phyloP scores from a whole-genome alignment of 2,329 filamentous ascomycete genomes.

The Thermoascus crustaceus region DNA sequence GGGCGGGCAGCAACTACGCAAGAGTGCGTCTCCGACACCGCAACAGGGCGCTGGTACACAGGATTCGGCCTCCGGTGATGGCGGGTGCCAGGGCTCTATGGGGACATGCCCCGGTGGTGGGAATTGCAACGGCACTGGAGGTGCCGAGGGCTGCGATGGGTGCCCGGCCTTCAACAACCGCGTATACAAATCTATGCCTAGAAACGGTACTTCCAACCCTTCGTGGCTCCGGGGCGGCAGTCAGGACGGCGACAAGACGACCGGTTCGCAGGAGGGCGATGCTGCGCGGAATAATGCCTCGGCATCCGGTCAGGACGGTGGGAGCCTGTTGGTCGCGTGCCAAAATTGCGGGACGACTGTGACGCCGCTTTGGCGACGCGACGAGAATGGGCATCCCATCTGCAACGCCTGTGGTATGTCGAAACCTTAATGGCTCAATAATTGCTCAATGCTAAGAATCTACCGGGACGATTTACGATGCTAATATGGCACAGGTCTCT shows the following conservation, averaged over 20 bases:
- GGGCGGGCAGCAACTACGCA: slow-evolving; percentile 13
- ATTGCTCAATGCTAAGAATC: slow-evolving; percentile 6
- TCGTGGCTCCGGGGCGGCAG: slow-evolving; percentile 25
- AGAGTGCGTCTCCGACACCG: slow-evolving; percentile 23
- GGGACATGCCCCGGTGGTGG: slow-evolving; percentile 96
- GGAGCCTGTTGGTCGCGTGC: slow-evolving; percentile 69
- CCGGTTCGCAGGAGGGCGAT: slow-evolving; percentile 17
- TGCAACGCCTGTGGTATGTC: slow-evolving; percentile 90
- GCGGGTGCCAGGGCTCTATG: slow-evolving; percentile 39
- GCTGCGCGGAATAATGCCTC: slow-evolving; percentile 14
- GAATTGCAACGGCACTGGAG: slow-evolving; percentile 91
- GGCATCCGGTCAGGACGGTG: slow-evolving; percentile 16
- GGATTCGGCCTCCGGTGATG: slow-evolving; percentile 15
- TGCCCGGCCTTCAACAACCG: slow-evolving; percentile 98
- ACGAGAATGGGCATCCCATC: slow-evolving; percentile 91
- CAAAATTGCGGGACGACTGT: slow-evolving; percentile 97
- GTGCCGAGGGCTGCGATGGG: slow-evolving; percentile 87
- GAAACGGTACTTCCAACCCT: slow-evolving; percentile 30
- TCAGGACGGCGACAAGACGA: slow-evolving; percentile 16
- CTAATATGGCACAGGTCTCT: slow-evolving; percentile 58
- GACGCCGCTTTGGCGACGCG: slow-evolving; percentile 88
- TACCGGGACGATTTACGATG: slow-evolving; percentile 5
- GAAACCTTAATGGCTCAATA: slow-evolving; percentile 1
- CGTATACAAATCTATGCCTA: slow-evolving; percentile 70
- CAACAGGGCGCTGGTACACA: slow-evolving; percentile 23